Conservation (phyloP, 2,329 filamentous ascomycete species). For the Fusarium tjaetaba region DNA sequence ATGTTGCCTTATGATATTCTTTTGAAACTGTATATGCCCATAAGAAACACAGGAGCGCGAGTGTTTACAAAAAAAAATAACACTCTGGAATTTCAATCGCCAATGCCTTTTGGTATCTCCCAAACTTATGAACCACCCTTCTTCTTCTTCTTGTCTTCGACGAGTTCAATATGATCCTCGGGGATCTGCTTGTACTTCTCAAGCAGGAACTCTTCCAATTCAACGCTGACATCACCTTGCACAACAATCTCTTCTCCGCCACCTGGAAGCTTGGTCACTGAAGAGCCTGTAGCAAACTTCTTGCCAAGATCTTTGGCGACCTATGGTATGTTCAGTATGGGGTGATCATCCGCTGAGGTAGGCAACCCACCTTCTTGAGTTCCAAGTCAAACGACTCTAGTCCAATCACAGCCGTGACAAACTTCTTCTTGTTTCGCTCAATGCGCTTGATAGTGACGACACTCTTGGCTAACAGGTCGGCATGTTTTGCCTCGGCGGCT, state of each 20-base stretch:
- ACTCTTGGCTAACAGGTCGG: slow-evolving; percentile 82
- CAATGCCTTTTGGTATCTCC: slow-evolving; percentile 26
- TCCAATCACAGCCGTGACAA: slow-evolving; percentile 90
- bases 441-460: slow-evolving; percentile 94
- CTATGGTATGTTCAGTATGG: slow-evolving; percentile 42
- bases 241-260: slow-evolving; percentile 97
- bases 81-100: slow-evolving; percentile 29
- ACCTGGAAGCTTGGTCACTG: slow-evolving; percentile 86
- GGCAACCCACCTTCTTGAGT: slow-evolving; percentile 76
- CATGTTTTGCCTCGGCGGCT: slow-evolving; percentile 83
- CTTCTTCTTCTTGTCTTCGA: slow-evolving; percentile 96
- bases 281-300: slow-evolving; percentile 95
- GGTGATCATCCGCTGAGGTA: background rate
- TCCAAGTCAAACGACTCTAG: slow-evolving; percentile 92
- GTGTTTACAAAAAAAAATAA: slow-evolving; percentile 26
- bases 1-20: slow-evolving; percentile 16
- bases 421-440: slow-evolving; percentile 98
- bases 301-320: slow-evolving; percentile 96
- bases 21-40: slow-evolving; percentile 24
- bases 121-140: slow-evolving; percentile 45
- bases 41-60: slow-evolving; percentile 24
- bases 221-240: slow-evolving; percentile 94
- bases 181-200: slow-evolving; percentile 92
- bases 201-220: slow-evolving; percentile 89
- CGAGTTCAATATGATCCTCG: slow-evolving; percentile 92